Evolutionary conservation across 2,329 filamentous ascomycete genomes (phyloP).

Genomic region (Colletotrichum truncatum): DNA sequence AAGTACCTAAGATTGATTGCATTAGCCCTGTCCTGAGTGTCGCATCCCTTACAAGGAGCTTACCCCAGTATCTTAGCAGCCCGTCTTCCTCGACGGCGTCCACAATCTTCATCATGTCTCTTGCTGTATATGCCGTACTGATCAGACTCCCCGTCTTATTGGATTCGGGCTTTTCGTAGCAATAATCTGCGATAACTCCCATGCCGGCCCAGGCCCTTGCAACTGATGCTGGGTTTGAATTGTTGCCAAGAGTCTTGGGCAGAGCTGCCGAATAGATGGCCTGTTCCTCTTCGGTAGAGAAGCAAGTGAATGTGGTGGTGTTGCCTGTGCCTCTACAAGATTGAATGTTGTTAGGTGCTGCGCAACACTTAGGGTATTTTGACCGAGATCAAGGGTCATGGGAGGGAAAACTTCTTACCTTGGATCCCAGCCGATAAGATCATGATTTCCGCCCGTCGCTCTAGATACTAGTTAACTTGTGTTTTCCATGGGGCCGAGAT

Average conservation of each 20-base stretch:
- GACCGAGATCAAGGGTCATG: background rate
- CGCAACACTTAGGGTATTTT: background rate
- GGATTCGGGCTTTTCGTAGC: accelerated
- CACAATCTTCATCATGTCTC: background rate
- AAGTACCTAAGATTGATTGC: background rate
- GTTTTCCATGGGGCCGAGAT: no score
- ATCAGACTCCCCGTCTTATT: background rate
- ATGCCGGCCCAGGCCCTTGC: background rate
- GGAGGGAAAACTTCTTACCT: background rate
- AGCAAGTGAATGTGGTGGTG: background rate
- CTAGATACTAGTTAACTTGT: accelerated
- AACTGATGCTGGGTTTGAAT: background rate
- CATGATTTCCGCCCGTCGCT: background rate
- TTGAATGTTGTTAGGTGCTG: background rate
- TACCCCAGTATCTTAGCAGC: background rate
- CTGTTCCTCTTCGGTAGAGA: background rate
- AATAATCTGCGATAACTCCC: background rate
- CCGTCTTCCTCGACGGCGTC: background rate
- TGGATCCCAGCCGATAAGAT: background rate
- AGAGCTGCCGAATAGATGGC: background rate
- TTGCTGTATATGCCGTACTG: background rate
- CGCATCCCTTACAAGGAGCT: background rate
- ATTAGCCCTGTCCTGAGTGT: background rate
- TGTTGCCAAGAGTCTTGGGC: background rate
- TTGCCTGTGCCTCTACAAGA: background rate